Evolutionary conservation across 2,329 filamentous ascomycete genomes (phyloP).

Genomic region (Lasiodiplodia theobromae): DNA sequence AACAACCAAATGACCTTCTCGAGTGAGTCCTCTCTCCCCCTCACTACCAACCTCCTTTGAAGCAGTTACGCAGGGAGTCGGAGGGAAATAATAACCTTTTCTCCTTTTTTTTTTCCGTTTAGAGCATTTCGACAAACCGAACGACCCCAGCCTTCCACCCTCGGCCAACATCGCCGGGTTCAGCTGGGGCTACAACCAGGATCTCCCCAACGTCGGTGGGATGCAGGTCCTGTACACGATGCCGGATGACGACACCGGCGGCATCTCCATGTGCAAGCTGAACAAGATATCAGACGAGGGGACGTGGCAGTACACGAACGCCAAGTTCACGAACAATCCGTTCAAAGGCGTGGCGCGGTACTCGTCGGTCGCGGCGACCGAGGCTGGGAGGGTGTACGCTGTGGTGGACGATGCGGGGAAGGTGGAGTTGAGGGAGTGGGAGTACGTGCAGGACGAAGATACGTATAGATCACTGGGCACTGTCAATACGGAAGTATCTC

Average conservation of each 20-base stretch:
- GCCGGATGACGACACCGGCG: background rate
- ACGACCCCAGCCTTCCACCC: background rate
- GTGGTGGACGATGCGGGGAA: background rate
- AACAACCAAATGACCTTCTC: background rate
- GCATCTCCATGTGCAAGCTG: background rate
- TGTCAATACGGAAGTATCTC: background rate
- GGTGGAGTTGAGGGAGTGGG: constrained; percentile 10
- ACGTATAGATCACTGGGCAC: background rate
- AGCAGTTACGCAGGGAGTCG: background rate
- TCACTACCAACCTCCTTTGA: background rate
- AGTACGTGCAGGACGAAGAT: background rate
- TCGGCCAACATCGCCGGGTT: constrained; percentile 4
- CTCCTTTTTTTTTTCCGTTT: background rate
- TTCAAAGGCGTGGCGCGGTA: background rate
- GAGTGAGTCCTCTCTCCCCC: background rate
- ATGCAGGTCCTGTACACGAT: background rate
- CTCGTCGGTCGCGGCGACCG: background rate
- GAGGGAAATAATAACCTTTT: no score
- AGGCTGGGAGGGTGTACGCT: background rate
- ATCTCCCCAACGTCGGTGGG: background rate
- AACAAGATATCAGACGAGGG: background rate
- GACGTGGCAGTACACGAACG: background rate
- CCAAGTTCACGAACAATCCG: background rate
- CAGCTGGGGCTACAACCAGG: constrained; percentile 18
- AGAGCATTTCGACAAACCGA: background rate